Evolutionary conservation across 257 asterid species (phyloP).

Genomic region (Solanum etuberosum): DNA sequence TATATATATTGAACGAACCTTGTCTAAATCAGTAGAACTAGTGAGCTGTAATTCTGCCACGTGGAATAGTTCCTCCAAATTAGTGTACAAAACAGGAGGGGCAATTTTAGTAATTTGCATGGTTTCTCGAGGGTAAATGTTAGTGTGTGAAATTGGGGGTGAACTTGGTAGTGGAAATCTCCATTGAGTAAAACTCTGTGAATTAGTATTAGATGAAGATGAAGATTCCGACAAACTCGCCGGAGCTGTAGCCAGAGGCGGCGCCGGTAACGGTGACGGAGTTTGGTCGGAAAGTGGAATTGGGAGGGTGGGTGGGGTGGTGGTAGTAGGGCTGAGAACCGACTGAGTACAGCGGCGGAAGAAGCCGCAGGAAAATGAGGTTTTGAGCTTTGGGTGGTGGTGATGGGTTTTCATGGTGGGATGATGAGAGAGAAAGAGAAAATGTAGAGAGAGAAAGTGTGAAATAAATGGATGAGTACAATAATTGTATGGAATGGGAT

Average conservation of each 20-base stretch:
- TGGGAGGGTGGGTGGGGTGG: constrained; percentile 64
- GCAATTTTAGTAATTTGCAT: background rate
- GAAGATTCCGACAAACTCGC: constrained; percentile 40
- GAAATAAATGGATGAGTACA: background rate
- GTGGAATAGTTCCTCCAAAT: constrained; percentile 46
- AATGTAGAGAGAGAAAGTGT: background rate
- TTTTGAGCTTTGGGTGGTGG: constrained; percentile 44
- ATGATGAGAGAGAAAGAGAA: background rate
- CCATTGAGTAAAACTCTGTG: constrained; percentile 87
- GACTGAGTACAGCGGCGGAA: constrained; percentile 74
- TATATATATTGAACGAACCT: background rate
- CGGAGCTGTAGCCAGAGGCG: background rate
- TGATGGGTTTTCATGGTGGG: constrained; percentile 52
- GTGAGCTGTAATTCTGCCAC: constrained; percentile 45
- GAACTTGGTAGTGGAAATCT: constrained; percentile 49
- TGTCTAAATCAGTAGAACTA: constrained; percentile 29
- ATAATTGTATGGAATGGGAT: background rate
- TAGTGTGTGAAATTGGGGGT: constrained; percentile 13
- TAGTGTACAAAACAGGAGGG: constrained; percentile 9
- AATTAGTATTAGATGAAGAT: constrained; percentile 66
- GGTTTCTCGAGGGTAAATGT: background rate
- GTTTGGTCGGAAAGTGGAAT: background rate
- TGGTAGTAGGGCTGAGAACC: constrained; percentile 64
- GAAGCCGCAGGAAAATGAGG: constrained; percentile 61
- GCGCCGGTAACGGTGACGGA: background rate